A percentile compares a stretch with the other conserved stretches of the same genome.
Conservation (phyloP, 495 filamentous ascomycete genomes). For the Neurospora intermedia region DNA sequence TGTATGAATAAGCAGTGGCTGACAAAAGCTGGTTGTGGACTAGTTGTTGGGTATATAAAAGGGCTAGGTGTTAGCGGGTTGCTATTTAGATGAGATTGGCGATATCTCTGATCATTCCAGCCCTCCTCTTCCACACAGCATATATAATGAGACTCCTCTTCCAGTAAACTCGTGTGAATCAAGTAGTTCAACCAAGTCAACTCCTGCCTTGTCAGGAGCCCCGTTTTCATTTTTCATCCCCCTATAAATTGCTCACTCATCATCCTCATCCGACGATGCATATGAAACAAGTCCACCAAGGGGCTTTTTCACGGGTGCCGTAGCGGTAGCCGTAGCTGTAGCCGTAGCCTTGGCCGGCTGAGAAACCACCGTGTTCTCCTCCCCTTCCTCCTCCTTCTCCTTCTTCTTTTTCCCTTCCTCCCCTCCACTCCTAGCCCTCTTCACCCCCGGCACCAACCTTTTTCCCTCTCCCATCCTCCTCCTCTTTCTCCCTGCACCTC, state of each 20-base stretch:
- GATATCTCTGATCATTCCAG: not conserved
- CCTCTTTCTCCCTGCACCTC: constrained; percentile 2
- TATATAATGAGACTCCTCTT: constrained; percentile 5
- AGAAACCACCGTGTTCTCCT: constrained; percentile 7
- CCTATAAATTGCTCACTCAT: constrained; percentile 11
- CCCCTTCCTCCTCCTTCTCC: not conserved
- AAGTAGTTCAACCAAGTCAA: not conserved
- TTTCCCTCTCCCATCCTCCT: not conserved
- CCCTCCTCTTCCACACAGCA: not conserved
- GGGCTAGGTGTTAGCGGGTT: not conserved
- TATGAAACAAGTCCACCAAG: constrained; percentile 19
- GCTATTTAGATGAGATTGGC: not conserved
- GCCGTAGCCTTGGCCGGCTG: not conserved
- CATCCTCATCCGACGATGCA: constrained; percentile 18
- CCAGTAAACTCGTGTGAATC: not conserved
- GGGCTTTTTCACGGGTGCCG: constrained; percentile 3
- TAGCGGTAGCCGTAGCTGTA: not conserved
- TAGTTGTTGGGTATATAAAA: not conserved
- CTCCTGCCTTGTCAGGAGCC: not conserved
- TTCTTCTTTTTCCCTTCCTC: not conserved
- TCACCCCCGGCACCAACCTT: constrained; percentile 3
- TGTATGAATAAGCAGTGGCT: constrained; percentile 5
- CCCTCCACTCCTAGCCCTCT: constrained; percentile 11
- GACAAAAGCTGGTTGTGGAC: not conserved
- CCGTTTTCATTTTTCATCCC: not conserved